Percentiles rank a stretch among this genome's conserved stretches.
Evolutionary conservation across 345 rosid species (phyloP).

Genomic region (Luvunga scandens): DNA sequence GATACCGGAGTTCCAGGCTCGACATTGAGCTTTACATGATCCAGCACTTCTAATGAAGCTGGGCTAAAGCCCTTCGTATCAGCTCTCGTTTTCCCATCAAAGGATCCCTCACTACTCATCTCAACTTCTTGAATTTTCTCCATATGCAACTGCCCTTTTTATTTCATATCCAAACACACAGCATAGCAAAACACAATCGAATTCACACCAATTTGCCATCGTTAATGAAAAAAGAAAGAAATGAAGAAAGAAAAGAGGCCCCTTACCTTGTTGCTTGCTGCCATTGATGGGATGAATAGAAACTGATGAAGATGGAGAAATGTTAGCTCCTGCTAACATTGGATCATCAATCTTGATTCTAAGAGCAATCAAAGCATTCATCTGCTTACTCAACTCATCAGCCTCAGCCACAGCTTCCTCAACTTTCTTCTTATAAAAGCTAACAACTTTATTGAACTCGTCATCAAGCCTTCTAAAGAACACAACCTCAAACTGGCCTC

Average conservation of each 20-base stretch:
- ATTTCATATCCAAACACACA: neutral
- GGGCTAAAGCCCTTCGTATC: slow-evolving; percentile 17
- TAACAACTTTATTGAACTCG: slow-evolving; percentile 63
- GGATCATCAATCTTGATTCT: slow-evolving; percentile 65
- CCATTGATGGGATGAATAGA: slow-evolving; percentile 31
- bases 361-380: slow-evolving; percentile 74
- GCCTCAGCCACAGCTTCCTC: slow-evolving; percentile 57
- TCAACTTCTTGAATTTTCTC: slow-evolving; percentile 36
- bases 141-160: slow-evolving; percentile 23
- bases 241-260: neutral
- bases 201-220: neutral
- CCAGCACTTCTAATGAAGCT: slow-evolving; percentile 39
- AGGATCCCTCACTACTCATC: slow-evolving; percentile 17
- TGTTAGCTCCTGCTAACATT: slow-evolving; percentile 11
- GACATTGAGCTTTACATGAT: slow-evolving; percentile 47
- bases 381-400: slow-evolving; percentile 65
- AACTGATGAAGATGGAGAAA: slow-evolving; percentile 15
- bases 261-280: slow-evolving; percentile 23
- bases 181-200: neutral
- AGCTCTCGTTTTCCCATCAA: neutral
- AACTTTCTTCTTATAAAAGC: slow-evolving; percentile 51
- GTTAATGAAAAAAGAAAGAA: neutral
- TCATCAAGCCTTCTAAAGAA: slow-evolving; percentile 65
- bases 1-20: slow-evolving; percentile 46
- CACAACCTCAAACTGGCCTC: slow-evolving; percentile 52